Conservation (phyloP, 2,329 filamentous ascomycete genomes). For the Septoria petroselini region DNA sequence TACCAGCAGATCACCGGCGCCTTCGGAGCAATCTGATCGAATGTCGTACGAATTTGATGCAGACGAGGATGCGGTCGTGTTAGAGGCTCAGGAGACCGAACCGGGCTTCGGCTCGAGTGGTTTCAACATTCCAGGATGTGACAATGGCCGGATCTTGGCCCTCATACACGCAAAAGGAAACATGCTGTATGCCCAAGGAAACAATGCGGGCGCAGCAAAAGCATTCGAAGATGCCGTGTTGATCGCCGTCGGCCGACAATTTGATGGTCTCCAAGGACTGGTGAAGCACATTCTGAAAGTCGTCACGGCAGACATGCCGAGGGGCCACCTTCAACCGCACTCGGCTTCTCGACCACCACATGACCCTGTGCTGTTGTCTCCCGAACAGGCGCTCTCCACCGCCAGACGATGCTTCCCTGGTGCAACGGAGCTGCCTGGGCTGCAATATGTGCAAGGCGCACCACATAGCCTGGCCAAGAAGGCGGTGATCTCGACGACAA, state of each 20-base stretch:
- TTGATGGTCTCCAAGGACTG: slow-evolving; percentile 70
- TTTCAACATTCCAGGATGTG: slow-evolving; percentile 76
- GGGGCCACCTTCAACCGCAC: slow-evolving; percentile 18
- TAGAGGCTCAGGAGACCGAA: slow-evolving; percentile 44
- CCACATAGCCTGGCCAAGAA: slow-evolving; percentile 68
- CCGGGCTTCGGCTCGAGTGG: slow-evolving; percentile 72
- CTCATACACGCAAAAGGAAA: slow-evolving; percentile 97
- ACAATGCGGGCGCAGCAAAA: slow-evolving; percentile 73
- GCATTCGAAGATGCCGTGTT: slow-evolving; percentile 94
- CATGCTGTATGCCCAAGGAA: slow-evolving; percentile 86
- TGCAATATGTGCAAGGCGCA: slow-evolving; percentile 58
- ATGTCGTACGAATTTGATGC: slow-evolving; percentile 57
- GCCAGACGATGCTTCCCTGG: slow-evolving; percentile 77
- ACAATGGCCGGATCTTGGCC: slow-evolving; percentile 91
- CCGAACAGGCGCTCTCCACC: slow-evolving; percentile 78
- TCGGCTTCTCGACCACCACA: slow-evolving; percentile 32
- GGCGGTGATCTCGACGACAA: slow-evolving; percentile 86
- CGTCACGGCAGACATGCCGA: slow-evolving; percentile 45
- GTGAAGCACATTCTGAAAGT: slow-evolving; percentile 74
- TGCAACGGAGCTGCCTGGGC: slow-evolving; percentile 73
- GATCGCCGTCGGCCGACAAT: slow-evolving; percentile 72
- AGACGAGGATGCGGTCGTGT: slow-evolving; percentile 38
- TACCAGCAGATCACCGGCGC: slow-evolving; percentile 52
- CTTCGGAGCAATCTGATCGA: slow-evolving; percentile 57
- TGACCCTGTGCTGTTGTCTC: slow-evolving; percentile 73